Evolutionary conservation across 108 stramenopile species (phyloP).

Genomic region (Nitzschia putrida): DNA sequence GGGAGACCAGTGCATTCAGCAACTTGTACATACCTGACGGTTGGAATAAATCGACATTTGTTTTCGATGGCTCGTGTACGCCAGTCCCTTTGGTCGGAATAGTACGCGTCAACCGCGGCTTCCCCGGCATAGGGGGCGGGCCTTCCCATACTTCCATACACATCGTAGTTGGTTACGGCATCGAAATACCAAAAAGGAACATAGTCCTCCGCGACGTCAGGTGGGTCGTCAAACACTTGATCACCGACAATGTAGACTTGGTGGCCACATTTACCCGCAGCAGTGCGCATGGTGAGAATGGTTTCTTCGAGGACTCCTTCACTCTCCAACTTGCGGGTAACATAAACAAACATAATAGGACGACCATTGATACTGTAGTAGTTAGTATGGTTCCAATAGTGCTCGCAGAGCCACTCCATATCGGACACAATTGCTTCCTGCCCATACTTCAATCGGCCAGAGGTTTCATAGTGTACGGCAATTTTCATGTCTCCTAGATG

Average conservation of each 20-base stretch:
- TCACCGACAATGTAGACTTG: slow-evolving; percentile 42
- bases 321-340: slow-evolving; percentile 22
- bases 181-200: slow-evolving; percentile 20
- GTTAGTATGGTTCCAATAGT: slow-evolving; percentile 36
- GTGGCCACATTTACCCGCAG: slow-evolving; percentile 15
- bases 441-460: slow-evolving; percentile 10
- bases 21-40: background rate
- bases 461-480: slow-evolving; percentile 41
- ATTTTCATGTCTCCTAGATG: slow-evolving; percentile 28
- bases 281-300: slow-evolving; percentile 14
- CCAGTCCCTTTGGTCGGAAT: slow-evolving; percentile 18
- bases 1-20: background rate
- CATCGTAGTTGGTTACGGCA: slow-evolving; percentile 45
- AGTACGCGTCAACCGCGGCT: slow-evolving; percentile 15
- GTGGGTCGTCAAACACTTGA: slow-evolving; percentile 25
- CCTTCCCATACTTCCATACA: slow-evolving; percentile 26
- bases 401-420: slow-evolving; percentile 17
- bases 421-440: slow-evolving; percentile 14
- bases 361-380: slow-evolving; percentile 36
- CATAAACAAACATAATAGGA: slow-evolving; percentile 43
- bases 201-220: background rate
- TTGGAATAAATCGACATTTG: slow-evolving; percentile 21
- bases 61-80: background rate
- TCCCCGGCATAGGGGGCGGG: slow-evolving; percentile 18
- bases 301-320: slow-evolving; percentile 18